Evolutionary conservation across 148 eudicot genomes (phyloP), one percentile per base, ranked within the genome.

Genomic region (Polygonum aviculare): DNA sequence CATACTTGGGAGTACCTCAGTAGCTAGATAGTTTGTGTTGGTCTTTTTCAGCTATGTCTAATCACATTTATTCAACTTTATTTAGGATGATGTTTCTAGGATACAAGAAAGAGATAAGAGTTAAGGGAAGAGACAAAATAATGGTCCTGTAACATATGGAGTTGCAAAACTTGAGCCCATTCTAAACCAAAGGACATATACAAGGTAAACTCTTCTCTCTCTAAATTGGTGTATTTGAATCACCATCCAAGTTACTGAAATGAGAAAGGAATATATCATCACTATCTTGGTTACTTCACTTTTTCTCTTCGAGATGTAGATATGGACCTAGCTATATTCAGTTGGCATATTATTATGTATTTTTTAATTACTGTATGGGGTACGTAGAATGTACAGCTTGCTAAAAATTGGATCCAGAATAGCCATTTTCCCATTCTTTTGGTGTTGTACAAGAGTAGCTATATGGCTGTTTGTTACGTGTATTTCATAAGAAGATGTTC

Each of bases 171-270:
- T 95, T 72, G 98, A 95, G 85, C 87, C 84, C 76, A 77, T 90
- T 74, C 77, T 95, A 76, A 92, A 89, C 85, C 89, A 90, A 60
- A 95, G 87, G 86, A 92, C 89, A 1, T 95, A 92, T 80, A 88
- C 93, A 78, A 91, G 98, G 98, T 85, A 82, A 70, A 79, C 76
- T 47, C 65, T 48, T 70, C 35, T 74, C 21, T 33, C 10, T 54
- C 18, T 49, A 48, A n/a, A 2, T 49, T 26, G 77, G 4, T 12
- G 40, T 5, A 52, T 26, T 10, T 55, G 21, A 75, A 54, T 54
- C 21, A 54, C 21, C 55, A 50, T 12, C 6, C 45, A 40, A 40
- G 18, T 14, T 4, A 9, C 15, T 33, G 35, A 35, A 33, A 35
- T 69, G 19, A 2, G 41, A 33, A 18, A 63, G 33, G 38, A 63